Evolutionary conservation across 495 filamentous ascomycete genomes (phyloP), one percentile per base, ranked within the genome.

Genomic region (Saxophila tyrrhenica): DNA sequence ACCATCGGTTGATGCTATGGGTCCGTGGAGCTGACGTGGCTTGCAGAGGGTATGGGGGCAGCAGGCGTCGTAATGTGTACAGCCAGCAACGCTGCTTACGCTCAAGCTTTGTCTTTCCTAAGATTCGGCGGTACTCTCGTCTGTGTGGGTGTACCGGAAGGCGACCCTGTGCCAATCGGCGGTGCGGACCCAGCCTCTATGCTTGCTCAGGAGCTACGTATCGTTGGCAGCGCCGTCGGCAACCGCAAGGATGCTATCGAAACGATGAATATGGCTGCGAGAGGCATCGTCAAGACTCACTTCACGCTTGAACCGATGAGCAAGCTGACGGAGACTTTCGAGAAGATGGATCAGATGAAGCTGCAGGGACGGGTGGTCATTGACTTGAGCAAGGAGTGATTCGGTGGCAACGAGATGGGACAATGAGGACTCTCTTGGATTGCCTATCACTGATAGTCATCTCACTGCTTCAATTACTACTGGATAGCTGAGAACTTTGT

Each of bases 61-160:
- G 73, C 78, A 25, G 80, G 80, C 2, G 83, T 78, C 0, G 61
- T 89, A 17, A 78, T 86, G 0, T 77, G 78, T 48, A 81, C 83
- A 0, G 76, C 78, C n/a, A 72, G 73, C 42, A 84, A 86, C 58
- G 72, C 69, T 2, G 83, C 83, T 0, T 89, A 87, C 60, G 79
- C 73, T 8, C 50, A 43, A 13, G 60, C 24, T 11, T 56, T 63
- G 41, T 68, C 72, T 41, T 68, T 87, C 60, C 69, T 87, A 32
- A 70, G 77, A 0, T 86, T 85, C 60, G 76, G 78, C 48, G 84
- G 84, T 0, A 76, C 77, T 0, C 52, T 79, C 16, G 73, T 87
- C 3, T 85, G 82, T 58, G 79, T 87, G 16, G 84, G 84, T 0
- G 70, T 88, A 19, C 84, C 84, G 0, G 81, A 84, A 64, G 71